phyloP scores from a whole-genome alignment of 805 yeast species.

The Lipomyces japonicus region DNA sequence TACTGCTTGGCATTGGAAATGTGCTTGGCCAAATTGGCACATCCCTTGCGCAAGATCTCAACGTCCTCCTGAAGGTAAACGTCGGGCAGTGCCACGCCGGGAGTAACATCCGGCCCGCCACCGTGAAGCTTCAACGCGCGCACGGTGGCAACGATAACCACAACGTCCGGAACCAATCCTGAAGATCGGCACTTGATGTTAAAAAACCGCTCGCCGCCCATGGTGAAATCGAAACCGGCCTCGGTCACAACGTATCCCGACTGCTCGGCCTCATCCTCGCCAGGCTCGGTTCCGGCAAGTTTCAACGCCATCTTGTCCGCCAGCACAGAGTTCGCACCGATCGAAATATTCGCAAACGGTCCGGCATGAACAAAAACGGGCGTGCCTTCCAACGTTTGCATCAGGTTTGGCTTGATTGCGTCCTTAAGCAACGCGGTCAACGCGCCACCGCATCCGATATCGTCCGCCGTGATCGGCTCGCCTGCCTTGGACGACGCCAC shows the following conservation, averaged over 20 bases:
- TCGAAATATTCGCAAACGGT: conserved; percentile 95
- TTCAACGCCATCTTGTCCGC: conserved; percentile 92
- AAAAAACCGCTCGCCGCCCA: conserved; percentile 98
- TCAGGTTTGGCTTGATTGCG: conserved; percentile 91
- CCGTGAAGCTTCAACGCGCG: conserved; percentile 97
- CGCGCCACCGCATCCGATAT: conserved; percentile 94
- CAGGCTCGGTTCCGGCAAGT: conserved; percentile 65
- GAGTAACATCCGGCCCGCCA: conserved; percentile 95
- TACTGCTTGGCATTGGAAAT: conserved; percentile 78
- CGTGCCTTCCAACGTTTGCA: conserved; percentile 97
- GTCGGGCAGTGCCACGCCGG: conserved; percentile 80
- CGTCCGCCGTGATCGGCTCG: conserved; percentile 87
- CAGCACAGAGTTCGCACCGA: conserved; percentile 91
- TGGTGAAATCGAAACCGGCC: conserved; percentile 97
- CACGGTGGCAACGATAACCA: conserved; percentile 92
- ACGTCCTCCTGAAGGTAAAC: conserved; percentile 79
- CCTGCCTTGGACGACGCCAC: conserved; percentile 75
- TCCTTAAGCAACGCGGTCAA: conserved; percentile 90
- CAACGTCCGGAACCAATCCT: conserved; percentile 82
- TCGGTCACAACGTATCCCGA: conserved; percentile 90
- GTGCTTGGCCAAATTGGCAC: conserved; percentile 86
- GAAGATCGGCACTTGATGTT: conserved; percentile 93
- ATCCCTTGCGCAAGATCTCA: conserved; percentile 71
- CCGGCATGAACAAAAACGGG: conserved; percentile 98
- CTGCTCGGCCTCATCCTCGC: conserved; percentile 38